phyloP scores from a whole-genome alignment of 169 alveolate genomes.

The Babesia sp. region DNA sequence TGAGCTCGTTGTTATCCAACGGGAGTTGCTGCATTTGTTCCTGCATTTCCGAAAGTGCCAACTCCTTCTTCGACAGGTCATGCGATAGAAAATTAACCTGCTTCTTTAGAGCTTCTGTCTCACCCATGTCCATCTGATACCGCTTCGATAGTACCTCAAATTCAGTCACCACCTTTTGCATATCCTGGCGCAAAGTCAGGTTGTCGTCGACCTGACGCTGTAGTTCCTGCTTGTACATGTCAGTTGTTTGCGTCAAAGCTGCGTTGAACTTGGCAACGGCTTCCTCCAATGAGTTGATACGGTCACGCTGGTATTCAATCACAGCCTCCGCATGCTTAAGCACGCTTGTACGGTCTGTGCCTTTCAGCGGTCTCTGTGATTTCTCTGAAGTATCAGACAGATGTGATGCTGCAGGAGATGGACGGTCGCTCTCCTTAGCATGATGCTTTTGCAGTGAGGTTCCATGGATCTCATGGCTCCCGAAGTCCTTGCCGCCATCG shows the following conservation, averaged over 20 bases:
- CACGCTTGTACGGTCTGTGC: neutral
- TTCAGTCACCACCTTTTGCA: slow-evolving; percentile 55
- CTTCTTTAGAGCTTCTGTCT: slow-evolving; percentile 36
- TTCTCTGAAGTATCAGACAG: slow-evolving; percentile 4
- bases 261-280: slow-evolving; percentile 46
- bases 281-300: slow-evolving; percentile 43
- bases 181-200: slow-evolving; percentile 36
- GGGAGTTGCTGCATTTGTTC: slow-evolving; percentile 26
- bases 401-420: slow-evolving; percentile 4
- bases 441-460: neutral
- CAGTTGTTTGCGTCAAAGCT: slow-evolving; percentile 42
- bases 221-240: slow-evolving; percentile 50
- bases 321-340: slow-evolving; percentile 69
- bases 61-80: slow-evolving; percentile 43
- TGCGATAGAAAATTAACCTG: slow-evolving; percentile 12
- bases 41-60: slow-evolving; percentile 14
- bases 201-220: slow-evolving; percentile 44
- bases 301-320: slow-evolving; percentile 65
- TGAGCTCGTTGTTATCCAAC: slow-evolving; percentile 31
- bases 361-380: slow-evolving; percentile 1
- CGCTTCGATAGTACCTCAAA: slow-evolving; percentile 57
- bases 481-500: slow-evolving; percentile 3
- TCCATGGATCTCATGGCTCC: neutral
- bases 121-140: slow-evolving; percentile 36
- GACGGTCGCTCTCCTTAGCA: neutral